Conservation (phyloP, 495 filamentous ascomycete species). For the Durotheca rogersii region DNA sequence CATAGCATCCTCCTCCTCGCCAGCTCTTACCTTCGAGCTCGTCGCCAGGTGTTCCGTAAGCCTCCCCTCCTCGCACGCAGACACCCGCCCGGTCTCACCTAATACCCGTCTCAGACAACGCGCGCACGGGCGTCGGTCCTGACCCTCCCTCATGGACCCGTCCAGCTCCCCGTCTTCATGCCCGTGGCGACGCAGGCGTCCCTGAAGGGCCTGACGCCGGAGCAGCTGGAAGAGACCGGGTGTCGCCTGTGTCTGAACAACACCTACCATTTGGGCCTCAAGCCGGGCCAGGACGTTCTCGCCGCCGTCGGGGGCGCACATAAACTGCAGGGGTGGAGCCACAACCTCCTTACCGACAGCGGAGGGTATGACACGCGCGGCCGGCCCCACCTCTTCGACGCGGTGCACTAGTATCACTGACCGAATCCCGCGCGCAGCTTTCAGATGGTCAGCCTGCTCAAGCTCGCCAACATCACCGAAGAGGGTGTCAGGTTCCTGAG, state of each 20-base stretch:
- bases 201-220: constrained; percentile 89
- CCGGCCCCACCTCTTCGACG: constrained; percentile 9
- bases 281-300: constrained; percentile 86
- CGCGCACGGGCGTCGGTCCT: constrained; percentile 92
- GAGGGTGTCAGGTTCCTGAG: constrained; percentile 93
- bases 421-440: no score
- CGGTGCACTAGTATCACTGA: no score
- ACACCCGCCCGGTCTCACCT: neutral
- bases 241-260: constrained; percentile 95
- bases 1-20: constrained; percentile 44
- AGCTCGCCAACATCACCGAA: constrained; percentile 90
- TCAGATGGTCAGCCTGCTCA: constrained; percentile 97
- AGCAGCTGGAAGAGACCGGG: constrained; percentile 83
- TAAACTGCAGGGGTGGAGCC: constrained; percentile 88
- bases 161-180: constrained; percentile 93
- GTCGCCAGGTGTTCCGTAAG: constrained; percentile 80
- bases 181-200: constrained; percentile 98
- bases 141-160: constrained; percentile 85
- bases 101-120: constrained; percentile 64
- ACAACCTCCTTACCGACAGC: constrained; percentile 95
- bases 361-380: constrained; percentile 70
- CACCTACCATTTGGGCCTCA: constrained; percentile 93
- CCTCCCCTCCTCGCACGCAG: constrained; percentile 8
- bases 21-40: constrained; percentile 78
- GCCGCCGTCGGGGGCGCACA: constrained; percentile 89